Conservation (phyloP, 2,329 filamentous ascomycete genomes). For the Tolypocladium inflatum region DNA sequence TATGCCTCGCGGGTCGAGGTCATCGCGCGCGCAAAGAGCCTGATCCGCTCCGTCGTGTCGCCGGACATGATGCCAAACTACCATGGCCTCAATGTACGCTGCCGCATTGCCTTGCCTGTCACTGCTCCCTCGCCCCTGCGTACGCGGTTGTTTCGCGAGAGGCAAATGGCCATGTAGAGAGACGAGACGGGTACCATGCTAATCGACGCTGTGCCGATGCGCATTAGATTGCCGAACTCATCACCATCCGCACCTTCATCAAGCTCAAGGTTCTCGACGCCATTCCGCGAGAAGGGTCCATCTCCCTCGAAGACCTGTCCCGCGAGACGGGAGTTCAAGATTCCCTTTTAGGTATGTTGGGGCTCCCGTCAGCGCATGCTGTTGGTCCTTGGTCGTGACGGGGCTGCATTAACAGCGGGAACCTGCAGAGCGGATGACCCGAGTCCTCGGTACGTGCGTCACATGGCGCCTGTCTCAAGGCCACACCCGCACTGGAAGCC, state of each 20-base stretch:
- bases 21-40: constrained; percentile 15
- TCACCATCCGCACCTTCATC: constrained; percentile 20
- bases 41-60: constrained; percentile 15
- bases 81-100: constrained; percentile 19
- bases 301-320: constrained; percentile 17
- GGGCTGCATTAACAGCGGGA: neutral
- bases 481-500: neutral
- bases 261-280: constrained; percentile 18
- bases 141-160: neutral
- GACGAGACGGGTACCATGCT: neutral
- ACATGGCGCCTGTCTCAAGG: neutral
- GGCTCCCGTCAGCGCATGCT: neutral
- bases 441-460: constrained; percentile 12
- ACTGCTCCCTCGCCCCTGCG: neutral
- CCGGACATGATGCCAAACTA: constrained; percentile 21
- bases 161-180: neutral
- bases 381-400: neutral
- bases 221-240: constrained; percentile 17
- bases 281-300: constrained; percentile 15
- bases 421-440: constrained; percentile 16
- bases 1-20: constrained; percentile 16
- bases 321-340: constrained; percentile 15
- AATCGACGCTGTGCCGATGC: neutral
- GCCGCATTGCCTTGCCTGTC: neutral
- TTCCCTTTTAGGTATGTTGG: constrained; percentile 15